A percentile compares a stretch with the other conserved stretches of the same genome.
Conservation (phyloP, 495 filamentous ascomycete genomes). For the Penicillium parvum region DNA sequence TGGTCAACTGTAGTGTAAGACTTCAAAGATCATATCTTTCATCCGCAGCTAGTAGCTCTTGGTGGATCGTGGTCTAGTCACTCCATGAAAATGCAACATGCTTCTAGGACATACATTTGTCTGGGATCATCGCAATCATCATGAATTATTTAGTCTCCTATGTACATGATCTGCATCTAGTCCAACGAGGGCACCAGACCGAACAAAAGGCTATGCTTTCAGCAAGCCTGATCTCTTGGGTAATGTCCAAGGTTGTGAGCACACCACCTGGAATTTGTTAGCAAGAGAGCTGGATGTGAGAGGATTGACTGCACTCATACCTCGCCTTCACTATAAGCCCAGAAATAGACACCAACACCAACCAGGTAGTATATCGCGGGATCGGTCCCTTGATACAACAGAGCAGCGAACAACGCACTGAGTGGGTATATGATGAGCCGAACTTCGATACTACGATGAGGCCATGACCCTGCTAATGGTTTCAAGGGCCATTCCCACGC, state of each 20-base stretch:
- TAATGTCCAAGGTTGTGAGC: slow-evolving; percentile 55
- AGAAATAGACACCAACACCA: slow-evolving; percentile 85
- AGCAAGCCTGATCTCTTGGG: slow-evolving; percentile 30
- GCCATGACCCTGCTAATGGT: slow-evolving; percentile 54
- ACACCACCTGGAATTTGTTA: slow-evolving; percentile 43
- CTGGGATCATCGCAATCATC: neutral
- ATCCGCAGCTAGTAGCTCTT: no score
- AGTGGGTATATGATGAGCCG: slow-evolving; percentile 82
- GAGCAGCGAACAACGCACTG: slow-evolving; percentile 62
- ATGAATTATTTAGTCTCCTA: slow-evolving; percentile 8
- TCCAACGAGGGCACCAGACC: slow-evolving; percentile 10
- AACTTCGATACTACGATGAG: slow-evolving; percentile 85
- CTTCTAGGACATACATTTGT: no score
- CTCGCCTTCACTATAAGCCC: slow-evolving; percentile 97
- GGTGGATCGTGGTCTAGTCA: slow-evolving; percentile 1
- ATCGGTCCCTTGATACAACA: slow-evolving; percentile 92
- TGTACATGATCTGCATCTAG: slow-evolving; percentile 18
- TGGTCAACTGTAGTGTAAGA: no score
- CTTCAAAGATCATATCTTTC: no score
- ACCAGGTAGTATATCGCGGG: slow-evolving; percentile 88
- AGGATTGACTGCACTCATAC: slow-evolving; percentile 55
- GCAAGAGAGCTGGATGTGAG: neutral
- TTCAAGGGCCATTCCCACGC: slow-evolving; percentile 90
- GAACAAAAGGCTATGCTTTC: slow-evolving; percentile 26
- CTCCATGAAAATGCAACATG: no score